Evolutionary conservation across 1,139 yeast genomes (phyloP).

Genomic region (Groenewaldozyma auringiensis): DNA sequence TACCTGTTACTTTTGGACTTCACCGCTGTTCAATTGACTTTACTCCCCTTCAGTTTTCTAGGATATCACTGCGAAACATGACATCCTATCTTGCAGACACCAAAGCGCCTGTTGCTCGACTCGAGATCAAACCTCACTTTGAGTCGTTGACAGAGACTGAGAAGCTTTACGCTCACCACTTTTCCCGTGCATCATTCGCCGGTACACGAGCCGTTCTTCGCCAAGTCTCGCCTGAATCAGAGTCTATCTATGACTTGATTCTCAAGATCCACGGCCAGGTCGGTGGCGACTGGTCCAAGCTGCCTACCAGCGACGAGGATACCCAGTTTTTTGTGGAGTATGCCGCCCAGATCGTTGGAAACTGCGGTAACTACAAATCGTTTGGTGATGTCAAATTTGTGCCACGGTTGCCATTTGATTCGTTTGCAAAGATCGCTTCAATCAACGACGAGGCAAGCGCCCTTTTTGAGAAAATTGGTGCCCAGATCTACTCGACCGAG

Average conservation of each 20-base stretch:
- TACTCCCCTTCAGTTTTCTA: no score
- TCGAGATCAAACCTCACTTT: slow-evolving; percentile 37
- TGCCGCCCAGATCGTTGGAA: slow-evolving; percentile 69
- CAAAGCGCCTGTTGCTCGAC: slow-evolving; percentile 37
- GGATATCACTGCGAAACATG: no score
- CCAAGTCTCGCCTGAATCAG: slow-evolving; percentile 82
- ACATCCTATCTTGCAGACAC: slow-evolving; percentile 40
- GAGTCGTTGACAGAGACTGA: slow-evolving; percentile 46
- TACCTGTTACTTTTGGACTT: no score
- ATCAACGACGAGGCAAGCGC: slow-evolving; percentile 33
- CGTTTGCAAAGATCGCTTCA: slow-evolving; percentile 43
- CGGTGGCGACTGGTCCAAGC: slow-evolving; percentile 44
- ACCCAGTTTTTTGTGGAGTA: slow-evolving; percentile 49
- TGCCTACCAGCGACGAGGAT: slow-evolving; percentile 32
- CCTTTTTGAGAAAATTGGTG: slow-evolving; percentile 41
- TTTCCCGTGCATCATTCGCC: slow-evolving; percentile 73
- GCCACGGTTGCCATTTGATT: slow-evolving; percentile 47
- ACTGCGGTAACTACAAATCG: slow-evolving; percentile 80
- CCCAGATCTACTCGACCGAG: slow-evolving; percentile 45
- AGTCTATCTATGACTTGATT: slow-evolving; percentile 61
- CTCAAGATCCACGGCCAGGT: slow-evolving; percentile 43
- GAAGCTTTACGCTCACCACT: slow-evolving; percentile 68
- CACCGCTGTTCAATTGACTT: no score
- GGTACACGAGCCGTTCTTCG: slow-evolving; percentile 74
- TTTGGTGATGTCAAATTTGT: slow-evolving; percentile 84